Base-by-base conservation (phyloP, 2,329 filamentous ascomycete genomes). In the Neodidymelliopsis sp. region DNA sequence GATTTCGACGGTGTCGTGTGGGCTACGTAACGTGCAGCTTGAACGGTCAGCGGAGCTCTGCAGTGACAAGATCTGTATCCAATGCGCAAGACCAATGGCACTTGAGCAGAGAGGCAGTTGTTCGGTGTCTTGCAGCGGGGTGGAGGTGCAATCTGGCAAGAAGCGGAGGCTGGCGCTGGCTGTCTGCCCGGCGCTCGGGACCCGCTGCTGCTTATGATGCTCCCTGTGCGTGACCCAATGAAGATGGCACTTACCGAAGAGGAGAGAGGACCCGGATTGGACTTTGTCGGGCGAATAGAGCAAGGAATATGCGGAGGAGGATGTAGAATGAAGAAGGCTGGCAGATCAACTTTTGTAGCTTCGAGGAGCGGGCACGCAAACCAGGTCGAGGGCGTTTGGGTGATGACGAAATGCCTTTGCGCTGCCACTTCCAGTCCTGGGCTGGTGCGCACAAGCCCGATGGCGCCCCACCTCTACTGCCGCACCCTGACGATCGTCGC, bases 331-430 rank as follows among this genome's bases (percentile, higher is more conserved):
- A 40, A 35, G 51, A 38, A 40, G 40, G 50, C 30, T 31, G 43
- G 25, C 19, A 19, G 27, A 38, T 40, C 30, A 49, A 52, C 57
- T 67, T 50, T 60, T 65, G 62, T 62, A 65, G 59, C 47, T 54
- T 34, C 51, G 49, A 38, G 40, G 42, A 51, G 52, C 54, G 59
- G 61, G 63, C 62, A 65, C 37, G 49, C 49, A 68, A 68, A 63
- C 65, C 63, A 66, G 62, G 60, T 62, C 56, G 54, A 36, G 36
- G 55, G 58, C 54, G 49, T 54, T 62, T 63, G 49, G 56, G 57
- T 67, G 59, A 66, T 72, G 67, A 71, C 69, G 69, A 66, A 67
- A 70, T 71, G 62, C 56, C 54, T 54, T 54, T 43, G 34, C 53
- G 36, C 49, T 52, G 54, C 52, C 55, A 47, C 45, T 56, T 53